These are phyloP conservation scores for Aspergillus versicolor DNA, from an alignment of 2,329 filamentous ascomycete species.

Conservation along the genomic window DNA sequence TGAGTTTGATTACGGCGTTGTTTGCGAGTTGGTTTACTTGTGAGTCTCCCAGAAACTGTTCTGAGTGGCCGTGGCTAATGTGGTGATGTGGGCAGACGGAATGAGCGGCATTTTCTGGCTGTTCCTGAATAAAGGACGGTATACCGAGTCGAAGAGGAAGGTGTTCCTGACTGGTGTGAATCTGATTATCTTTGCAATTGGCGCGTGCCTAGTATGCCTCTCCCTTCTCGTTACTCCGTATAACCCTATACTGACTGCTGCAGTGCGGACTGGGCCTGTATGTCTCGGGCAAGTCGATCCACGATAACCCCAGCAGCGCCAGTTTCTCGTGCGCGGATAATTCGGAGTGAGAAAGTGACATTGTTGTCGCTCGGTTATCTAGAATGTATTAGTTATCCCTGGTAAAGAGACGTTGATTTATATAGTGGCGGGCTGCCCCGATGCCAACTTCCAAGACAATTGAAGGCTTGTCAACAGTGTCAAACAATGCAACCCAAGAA, in stretches of 20 bases:
- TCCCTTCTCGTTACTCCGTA: neutral
- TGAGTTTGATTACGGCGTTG: slow-evolving; percentile 63
- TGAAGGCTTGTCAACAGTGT: too few species aligned
- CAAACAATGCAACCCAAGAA: too few species aligned
- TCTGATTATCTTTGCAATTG: slow-evolving; percentile 22
- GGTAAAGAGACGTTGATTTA: neutral
- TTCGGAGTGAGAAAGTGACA: slow-evolving; percentile 7
- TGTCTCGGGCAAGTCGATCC: slow-evolving; percentile 34
- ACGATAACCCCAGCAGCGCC: slow-evolving; percentile 29
- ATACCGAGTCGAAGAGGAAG: slow-evolving; percentile 31
- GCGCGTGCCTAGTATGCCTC: slow-evolving; percentile 2
- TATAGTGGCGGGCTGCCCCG: too few species aligned
- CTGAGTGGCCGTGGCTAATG: neutral
- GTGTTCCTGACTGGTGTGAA: slow-evolving; percentile 29
- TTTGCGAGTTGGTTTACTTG: slow-evolving; percentile 68
- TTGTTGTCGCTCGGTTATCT: neutral
- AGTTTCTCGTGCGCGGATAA: slow-evolving; percentile 35
- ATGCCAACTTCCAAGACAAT: too few species aligned
- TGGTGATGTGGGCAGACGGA: neutral
- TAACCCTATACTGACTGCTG: neutral
- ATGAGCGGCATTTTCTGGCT: slow-evolving; percentile 36
- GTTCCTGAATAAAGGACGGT: slow-evolving; percentile 34
- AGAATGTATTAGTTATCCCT: neutral
- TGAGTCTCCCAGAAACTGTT: slow-evolving; percentile 21
- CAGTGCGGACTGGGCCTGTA: slow-evolving; percentile 35